These are phyloP conservation scores for Vitis hybrid DNA, from an alignment of 177 flowering plant species.

Conservation along the genomic window DNA sequence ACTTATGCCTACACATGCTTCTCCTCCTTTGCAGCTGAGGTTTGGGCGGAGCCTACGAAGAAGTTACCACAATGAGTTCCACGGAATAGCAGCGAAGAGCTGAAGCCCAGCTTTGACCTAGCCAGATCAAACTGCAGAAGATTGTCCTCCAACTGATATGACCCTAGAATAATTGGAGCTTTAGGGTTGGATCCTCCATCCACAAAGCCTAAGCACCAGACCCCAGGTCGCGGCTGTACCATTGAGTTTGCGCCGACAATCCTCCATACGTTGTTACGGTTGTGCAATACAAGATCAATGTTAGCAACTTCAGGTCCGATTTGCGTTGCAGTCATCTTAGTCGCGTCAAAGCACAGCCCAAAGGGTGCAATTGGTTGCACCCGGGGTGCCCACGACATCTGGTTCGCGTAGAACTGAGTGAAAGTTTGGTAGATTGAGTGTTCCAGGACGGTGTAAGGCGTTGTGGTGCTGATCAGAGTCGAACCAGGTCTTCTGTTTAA, in stretches of 20 bases:
- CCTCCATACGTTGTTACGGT: conserved; percentile 27
- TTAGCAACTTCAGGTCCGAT: conserved; percentile 29
- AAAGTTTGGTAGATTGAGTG: conserved; percentile 30
- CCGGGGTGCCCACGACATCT: conserved; percentile 18
- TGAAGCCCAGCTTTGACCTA: conserved; percentile 28
- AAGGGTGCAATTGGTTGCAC: conserved; percentile 38
- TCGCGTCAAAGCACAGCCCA: conserved; percentile 27
- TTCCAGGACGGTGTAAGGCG: conserved; percentile 39
- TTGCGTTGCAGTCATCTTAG: background rate
- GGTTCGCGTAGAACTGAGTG: conserved; percentile 14
- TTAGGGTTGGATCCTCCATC: conserved; percentile 26
- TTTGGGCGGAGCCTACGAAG: background rate
- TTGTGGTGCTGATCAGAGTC: conserved; percentile 37
- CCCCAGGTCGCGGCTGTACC: conserved; percentile 23
- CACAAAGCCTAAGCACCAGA: conserved; percentile 36
- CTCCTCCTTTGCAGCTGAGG: no score
- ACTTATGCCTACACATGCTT: no score
- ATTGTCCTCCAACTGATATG: conserved; percentile 31
- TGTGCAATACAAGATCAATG: conserved; percentile 36
- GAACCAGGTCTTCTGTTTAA: conserved; percentile 11
- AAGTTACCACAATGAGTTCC: conserved; percentile 20
- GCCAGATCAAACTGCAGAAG: conserved; percentile 29
- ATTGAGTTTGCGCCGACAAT: conserved; percentile 40
- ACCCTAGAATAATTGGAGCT: conserved; percentile 22
- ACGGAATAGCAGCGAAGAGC: conserved; percentile 15